These are phyloP conservation scores for Suhomyces sp. DNA, from an alignment of 805 yeast species.

Conservation along the genomic window DNA sequence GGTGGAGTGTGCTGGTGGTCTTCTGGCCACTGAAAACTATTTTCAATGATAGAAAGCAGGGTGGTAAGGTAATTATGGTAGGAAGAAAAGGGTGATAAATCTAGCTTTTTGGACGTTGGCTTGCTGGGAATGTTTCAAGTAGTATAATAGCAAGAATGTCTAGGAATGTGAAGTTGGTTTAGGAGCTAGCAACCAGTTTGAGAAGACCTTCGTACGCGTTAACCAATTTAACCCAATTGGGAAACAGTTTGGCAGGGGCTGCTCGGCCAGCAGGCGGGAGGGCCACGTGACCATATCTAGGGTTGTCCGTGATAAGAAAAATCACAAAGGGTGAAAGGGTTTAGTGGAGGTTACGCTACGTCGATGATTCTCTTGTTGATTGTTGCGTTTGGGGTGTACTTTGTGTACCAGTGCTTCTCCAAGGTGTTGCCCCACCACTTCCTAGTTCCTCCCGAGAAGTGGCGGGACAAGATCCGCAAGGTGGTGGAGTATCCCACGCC, in stretches of 20 bases:
- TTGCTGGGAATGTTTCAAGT: background rate
- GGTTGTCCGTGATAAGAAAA: background rate
- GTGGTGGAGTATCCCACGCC: constrained; percentile 34
- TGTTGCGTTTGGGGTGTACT: constrained; percentile 9
- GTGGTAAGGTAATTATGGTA: no score
- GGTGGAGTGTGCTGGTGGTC: no score
- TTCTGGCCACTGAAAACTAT: background rate
- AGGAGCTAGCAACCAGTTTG: background rate
- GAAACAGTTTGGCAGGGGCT: constrained; percentile 1
- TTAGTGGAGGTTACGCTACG: no score
- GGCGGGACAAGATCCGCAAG: constrained; percentile 32
- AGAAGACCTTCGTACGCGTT: constrained; percentile 6
- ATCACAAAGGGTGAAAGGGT: background rate
- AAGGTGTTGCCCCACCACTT: constrained; percentile 32
- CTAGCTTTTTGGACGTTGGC: no score
- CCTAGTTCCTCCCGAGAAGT: constrained; percentile 37
- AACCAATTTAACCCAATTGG: constrained; percentile 7
- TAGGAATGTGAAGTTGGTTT: background rate
- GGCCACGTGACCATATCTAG: background rate
- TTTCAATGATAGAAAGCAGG: no score
- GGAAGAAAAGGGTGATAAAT: no score
- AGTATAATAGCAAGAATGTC: background rate
- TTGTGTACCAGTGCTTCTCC: constrained; percentile 18
- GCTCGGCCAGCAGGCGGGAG: background rate
- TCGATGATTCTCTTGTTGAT: background rate